Evolutionary conservation across 129 eudicot genomes (phyloP).

Genomic region (Arctium minus): DNA sequence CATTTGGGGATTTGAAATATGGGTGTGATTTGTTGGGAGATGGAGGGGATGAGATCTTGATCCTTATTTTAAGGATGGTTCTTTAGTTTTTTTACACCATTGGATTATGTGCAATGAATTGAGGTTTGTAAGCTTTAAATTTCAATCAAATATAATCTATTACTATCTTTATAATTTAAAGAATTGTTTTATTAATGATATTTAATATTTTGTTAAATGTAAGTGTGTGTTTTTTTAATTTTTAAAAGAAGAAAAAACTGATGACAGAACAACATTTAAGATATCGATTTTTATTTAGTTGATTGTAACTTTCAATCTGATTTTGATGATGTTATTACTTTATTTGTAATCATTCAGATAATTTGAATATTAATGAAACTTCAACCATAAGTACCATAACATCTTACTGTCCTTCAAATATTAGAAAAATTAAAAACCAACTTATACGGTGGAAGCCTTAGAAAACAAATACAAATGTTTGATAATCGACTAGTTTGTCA

Average conservation of each 20-base stretch:
- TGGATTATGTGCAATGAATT: slow-evolving; percentile 44
- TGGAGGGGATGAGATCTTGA: slow-evolving; percentile 46
- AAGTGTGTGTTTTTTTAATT: not conserved
- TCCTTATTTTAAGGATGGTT: slow-evolving; percentile 30
- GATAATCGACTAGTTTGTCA: not conserved
- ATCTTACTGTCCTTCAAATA: not conserved
- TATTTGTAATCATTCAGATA: not conserved
- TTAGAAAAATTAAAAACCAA: not conserved
- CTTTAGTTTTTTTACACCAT: slow-evolving; percentile 26
- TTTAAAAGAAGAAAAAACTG: not conserved
- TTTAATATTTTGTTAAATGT: not conserved
- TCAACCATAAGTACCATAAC: not conserved
- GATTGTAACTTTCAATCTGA: not conserved
- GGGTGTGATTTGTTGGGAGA: slow-evolving; percentile 33
- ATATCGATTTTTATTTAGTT: not conserved
- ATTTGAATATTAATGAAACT: not conserved
- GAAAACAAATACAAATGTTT: not conserved
- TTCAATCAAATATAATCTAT: not conserved
- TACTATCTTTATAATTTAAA: not conserved
- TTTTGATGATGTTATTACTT: not conserved
- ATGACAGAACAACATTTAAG: not conserved
- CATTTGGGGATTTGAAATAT: slow-evolving; percentile 30
- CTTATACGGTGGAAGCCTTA: not conserved
- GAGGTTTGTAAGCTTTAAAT: slow-evolving; percentile 33
- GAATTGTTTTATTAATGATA: not conserved